Conservation (phyloP, 2,329 filamentous ascomycete genomes). For the Fusarium cyanostomum region DNA sequence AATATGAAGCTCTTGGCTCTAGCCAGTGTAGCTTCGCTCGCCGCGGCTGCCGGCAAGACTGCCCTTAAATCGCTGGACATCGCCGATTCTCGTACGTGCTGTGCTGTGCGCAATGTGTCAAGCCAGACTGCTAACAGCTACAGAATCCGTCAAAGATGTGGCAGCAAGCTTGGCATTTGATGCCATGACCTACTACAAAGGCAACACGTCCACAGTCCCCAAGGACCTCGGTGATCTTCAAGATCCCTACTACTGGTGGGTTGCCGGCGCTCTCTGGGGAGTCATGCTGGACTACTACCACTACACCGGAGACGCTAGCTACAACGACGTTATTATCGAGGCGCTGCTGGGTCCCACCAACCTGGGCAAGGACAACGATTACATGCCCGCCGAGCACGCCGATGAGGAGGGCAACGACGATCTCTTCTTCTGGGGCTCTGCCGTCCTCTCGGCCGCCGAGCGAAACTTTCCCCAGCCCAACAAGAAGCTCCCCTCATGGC, state of each 20-base stretch:
- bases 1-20: constrained; percentile 31
- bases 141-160: constrained; percentile 70
- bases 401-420: constrained; percentile 78
- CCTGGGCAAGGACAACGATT: constrained; percentile 66
- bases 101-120: neutral
- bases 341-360: constrained; percentile 66
- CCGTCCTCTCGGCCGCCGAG: constrained; percentile 74
- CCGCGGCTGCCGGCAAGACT: constrained; percentile 23
- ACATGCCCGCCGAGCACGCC: constrained; percentile 64
- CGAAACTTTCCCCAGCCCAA: constrained; percentile 71
- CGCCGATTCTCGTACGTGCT: constrained; percentile 28
- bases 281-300: constrained; percentile 75
- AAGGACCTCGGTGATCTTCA: constrained; percentile 69
- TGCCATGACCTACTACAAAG: constrained; percentile 71
- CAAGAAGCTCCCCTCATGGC: constrained; percentile 67
- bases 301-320: constrained; percentile 69
- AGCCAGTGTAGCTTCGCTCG: constrained; percentile 28
- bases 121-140: constrained; percentile 9
- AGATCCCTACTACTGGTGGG: constrained; percentile 75
- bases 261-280: constrained; percentile 72
- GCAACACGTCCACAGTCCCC: constrained; percentile 64
- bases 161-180: constrained; percentile 68
- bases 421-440: constrained; percentile 77
- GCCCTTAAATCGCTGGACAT: constrained; percentile 34
- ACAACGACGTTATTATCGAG: constrained; percentile 67